Base-by-base conservation (phyloP, 768 basidiomycete genomes). In the Steccherinum ochraceum region DNA sequence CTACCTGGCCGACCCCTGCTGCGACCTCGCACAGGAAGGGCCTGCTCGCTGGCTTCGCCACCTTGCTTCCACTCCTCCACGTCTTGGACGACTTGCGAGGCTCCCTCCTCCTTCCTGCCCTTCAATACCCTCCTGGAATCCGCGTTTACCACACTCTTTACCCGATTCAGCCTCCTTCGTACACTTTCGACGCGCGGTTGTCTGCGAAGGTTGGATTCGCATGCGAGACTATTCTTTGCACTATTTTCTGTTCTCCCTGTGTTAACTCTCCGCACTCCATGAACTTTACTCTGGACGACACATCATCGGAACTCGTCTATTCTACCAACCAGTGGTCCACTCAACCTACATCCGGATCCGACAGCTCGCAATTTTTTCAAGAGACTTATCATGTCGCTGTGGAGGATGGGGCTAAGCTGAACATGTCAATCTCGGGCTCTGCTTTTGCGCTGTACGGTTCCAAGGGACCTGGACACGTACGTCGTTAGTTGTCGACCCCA, bases 211-310 rank as follows among this genome's bases (percentile, higher is more conserved):
- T 35, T 16, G 7, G 30, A 16, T 7, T 35, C 30, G 7, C 16
- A 35, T 35, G 30, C 30, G 30, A 35, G 30, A 7, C 30, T 35
- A 35, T 7, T 35, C 16, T 7, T 35, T 35, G 7, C 16, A 7
- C 30, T 35, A 7, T 35, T 35, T 16, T 16, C 7, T 7, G 7
- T 16, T 35, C 16, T 16, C 7, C 30, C 7, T 35, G 7, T 35
- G 30, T 7, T 16, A 7, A 35, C 26, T 39, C 2, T 5, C 18
- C 30, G 3, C 5, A 18, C 42, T 19, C 30, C 48, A 59, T 58
- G 57, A 66, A 64, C 59, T 62, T 60, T 56, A 63, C 65, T 4
- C 52, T 66, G 46, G 65, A 66, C 61, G 65, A 66, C 58, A 46
- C 61, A 10, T 52, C 58, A 25, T 48, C 56, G 5, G 35, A 59